phyloP scores from a whole-genome alignment of 805 yeast genomes.

The Lipomyces anomalus region DNA sequence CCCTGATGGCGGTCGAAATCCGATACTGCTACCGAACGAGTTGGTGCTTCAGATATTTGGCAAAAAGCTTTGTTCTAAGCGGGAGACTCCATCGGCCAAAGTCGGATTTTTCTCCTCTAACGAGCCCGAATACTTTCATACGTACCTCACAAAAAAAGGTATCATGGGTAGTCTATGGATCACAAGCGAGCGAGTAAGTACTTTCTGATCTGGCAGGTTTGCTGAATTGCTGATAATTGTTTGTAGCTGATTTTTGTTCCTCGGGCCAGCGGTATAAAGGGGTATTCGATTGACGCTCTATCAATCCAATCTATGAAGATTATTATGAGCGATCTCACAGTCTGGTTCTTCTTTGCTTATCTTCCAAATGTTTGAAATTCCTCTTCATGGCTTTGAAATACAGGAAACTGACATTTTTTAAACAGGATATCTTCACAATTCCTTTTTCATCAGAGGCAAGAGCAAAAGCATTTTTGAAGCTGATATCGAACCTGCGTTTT shows the following conservation, averaged over 20 bases:
- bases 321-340: conserved; percentile 15
- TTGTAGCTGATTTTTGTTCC: conserved; percentile 18
- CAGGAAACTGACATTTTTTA: not conserved
- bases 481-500: conserved; percentile 31
- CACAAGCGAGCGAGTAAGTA: conserved; percentile 17
- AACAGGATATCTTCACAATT: conserved; percentile 24
- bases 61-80: conserved; percentile 19
- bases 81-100: conserved; percentile 7
- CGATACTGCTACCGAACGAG: conserved; percentile 31
- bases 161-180: conserved; percentile 18
- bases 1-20: conserved; percentile 27
- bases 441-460: conserved; percentile 29
- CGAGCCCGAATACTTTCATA: conserved; percentile 20
- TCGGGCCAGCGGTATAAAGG: conserved; percentile 6
- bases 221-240: not conserved
- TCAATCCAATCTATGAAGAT: conserved; percentile 16
- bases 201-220: no score
- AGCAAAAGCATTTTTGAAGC: conserved; percentile 27
- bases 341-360: conserved; percentile 20
- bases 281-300: conserved; percentile 15
- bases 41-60: conserved; percentile 28
- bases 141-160: conserved; percentile 17
- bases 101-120: conserved; percentile 6
- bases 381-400: not conserved
- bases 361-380: conserved; percentile 1